Base-by-base conservation (phyloP, 2,329 filamentous ascomycete genomes). In the Ascochyta pisi region DNA sequence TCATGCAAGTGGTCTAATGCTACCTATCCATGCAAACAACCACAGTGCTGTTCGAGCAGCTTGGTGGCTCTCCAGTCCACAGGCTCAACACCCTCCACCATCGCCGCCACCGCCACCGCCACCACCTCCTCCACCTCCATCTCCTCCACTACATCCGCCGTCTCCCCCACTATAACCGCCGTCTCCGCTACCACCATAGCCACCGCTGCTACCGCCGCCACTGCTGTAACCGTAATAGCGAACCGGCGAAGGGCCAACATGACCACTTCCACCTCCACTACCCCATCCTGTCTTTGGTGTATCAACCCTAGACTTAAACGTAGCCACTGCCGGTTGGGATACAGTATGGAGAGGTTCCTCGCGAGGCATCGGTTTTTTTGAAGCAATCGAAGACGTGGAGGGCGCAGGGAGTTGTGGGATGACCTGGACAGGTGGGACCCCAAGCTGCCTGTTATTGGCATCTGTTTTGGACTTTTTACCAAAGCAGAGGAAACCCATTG, bases 401-500 rank as follows among this genome's bases (percentile, higher is more conserved):
- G 45, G 35, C 16, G 35, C 37, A 16, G 45, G 27, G 15, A 31
- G 35, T 27, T 39, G n/a, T 2, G 41, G 41, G 4, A 31, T 34
- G 22, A 48, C 9, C 6, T n/a, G 15, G n/a, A 37, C 31, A 6
- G 38, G 38, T 10, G 13, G 6, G 5, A 35, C 7, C 15, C 7
- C 33, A 16, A 15, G n/a, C n/a, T 35, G 6, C 5, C n/a, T 33
- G 16, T 1, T 22, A 19, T 29, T 15, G 34, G 16, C 7, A 13
- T 15, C 6, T 8, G 24, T 5, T 31, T 31, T 48, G 16, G 43
- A 24, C 39, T 48, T 54, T 3, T 45, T 49, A 40, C 51, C 51
- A 27, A 54, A 54, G 27, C 51, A 54, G 26, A 45, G 22, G 34
- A 44, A 40, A 9, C 51, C n/a, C 51, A 54, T 54, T 22, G 2